Evolutionary conservation across 1,139 yeast genomes (phyloP).

Genomic region (Suhomyces taliae): DNA sequence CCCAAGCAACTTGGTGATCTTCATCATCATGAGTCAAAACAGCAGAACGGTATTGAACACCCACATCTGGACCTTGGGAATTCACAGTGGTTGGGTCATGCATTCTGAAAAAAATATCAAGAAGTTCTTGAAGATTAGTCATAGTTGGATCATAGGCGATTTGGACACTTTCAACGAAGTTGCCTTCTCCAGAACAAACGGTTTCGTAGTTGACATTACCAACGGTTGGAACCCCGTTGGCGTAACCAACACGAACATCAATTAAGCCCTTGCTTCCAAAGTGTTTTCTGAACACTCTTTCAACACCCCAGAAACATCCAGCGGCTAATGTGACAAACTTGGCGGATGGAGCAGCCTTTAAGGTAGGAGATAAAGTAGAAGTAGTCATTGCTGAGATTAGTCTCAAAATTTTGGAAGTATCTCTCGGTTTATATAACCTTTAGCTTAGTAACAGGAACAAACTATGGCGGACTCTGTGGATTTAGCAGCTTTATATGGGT

Average conservation of each 20-base stretch:
- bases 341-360: slow-evolving; percentile 39
- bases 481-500: slow-evolving; percentile 4
- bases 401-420: neutral
- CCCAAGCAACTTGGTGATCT: slow-evolving; percentile 29
- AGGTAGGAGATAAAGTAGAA: slow-evolving; percentile 34
- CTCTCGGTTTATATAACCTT: neutral
- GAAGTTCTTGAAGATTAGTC: slow-evolving; percentile 58
- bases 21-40: slow-evolving; percentile 61
- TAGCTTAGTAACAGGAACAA: no score
- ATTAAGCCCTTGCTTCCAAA: slow-evolving; percentile 62
- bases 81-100: slow-evolving; percentile 74
- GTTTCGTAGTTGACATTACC: slow-evolving; percentile 66
- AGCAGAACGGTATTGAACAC: slow-evolving; percentile 83
- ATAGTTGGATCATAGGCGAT: slow-evolving; percentile 73
- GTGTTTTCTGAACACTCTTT: slow-evolving; percentile 73
- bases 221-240: slow-evolving; percentile 62
- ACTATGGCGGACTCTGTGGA: slow-evolving; percentile 7
- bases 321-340: slow-evolving; percentile 66
- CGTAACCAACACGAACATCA: slow-evolving; percentile 85
- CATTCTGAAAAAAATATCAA: slow-evolving; percentile 84
- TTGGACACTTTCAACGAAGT: slow-evolving; percentile 78
- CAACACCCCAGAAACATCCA: slow-evolving; percentile 97
- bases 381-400: slow-evolving; percentile 14
- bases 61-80: slow-evolving; percentile 79
- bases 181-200: slow-evolving; percentile 75